phyloP scores from a whole-genome alignment of 352 stramenopile genomes.

The Nothophytophthora sp. region DNA sequence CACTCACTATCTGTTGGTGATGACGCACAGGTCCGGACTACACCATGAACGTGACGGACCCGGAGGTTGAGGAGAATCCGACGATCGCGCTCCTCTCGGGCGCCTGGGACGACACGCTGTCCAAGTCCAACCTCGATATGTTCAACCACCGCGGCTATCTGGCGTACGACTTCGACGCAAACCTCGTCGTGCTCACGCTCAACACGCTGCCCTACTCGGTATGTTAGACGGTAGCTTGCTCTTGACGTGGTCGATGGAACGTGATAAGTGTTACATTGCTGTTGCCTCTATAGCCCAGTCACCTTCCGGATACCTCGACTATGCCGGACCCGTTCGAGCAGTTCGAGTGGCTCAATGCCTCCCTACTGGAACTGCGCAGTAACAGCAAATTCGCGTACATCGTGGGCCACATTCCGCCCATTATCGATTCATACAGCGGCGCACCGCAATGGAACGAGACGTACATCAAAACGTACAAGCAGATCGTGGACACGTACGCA shows the following conservation, averaged over 20 bases:
- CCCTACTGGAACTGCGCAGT: constrained; percentile 48
- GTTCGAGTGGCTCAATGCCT: constrained; percentile 88
- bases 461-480: constrained; percentile 86
- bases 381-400: constrained; percentile 77
- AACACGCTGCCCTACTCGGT: constrained; percentile 87
- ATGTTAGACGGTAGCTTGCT: constrained; percentile 2
- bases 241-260: neutral
- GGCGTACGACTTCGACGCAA: constrained; percentile 61
- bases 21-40: constrained; percentile 56
- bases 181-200: constrained; percentile 67
- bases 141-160: constrained; percentile 69
- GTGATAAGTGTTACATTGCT: constrained; percentile 3
- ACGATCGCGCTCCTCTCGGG: constrained; percentile 53
- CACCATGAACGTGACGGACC: constrained; percentile 75
- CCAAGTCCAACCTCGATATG: constrained; percentile 43
- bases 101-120: constrained; percentile 58
- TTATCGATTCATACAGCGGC: constrained; percentile 86
- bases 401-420: constrained; percentile 89
- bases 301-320: constrained; percentile 56
- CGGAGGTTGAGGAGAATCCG: constrained; percentile 48
- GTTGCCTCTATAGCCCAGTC: constrained; percentile 37
- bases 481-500: constrained; percentile 60
- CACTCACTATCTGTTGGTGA: neutral
- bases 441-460: constrained; percentile 82
- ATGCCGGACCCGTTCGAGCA: constrained; percentile 87